These are phyloP conservation scores for Karstenula rhodostoma DNA, from an alignment of 2,329 filamentous ascomycete genomes.

Conservation along the genomic window DNA sequence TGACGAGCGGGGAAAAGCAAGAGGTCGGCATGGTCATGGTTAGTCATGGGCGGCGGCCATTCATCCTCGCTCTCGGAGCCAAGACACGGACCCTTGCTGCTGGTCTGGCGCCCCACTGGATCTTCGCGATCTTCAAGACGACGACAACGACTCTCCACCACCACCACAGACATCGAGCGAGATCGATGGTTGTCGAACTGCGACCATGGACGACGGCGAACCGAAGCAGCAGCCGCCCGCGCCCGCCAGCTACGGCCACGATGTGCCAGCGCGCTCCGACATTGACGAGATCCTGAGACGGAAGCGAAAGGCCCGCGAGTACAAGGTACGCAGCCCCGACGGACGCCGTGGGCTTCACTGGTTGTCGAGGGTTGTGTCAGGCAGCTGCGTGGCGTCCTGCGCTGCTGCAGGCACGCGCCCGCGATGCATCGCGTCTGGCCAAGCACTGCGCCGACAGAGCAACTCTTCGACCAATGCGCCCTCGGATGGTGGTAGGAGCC, in stretches of 20 bases:
- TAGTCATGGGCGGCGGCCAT: slow-evolving; percentile 3
- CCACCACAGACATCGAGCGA: slow-evolving; percentile 26
- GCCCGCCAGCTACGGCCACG: slow-evolving; percentile 29
- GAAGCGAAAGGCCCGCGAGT: slow-evolving; percentile 61
- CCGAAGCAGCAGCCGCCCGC: slow-evolving; percentile 36
- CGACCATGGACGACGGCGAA: slow-evolving; percentile 42
- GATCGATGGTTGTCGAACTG: slow-evolving; percentile 23
- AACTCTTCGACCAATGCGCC: background rate
- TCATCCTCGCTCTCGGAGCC: slow-evolving; percentile 4
- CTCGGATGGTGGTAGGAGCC: background rate
- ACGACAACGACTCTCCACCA: slow-evolving; percentile 18
- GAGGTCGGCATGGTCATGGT: background rate
- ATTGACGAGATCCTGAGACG: slow-evolving; percentile 60
- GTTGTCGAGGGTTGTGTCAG: background rate
- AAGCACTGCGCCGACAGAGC: slow-evolving; percentile 3
- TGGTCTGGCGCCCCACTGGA: slow-evolving; percentile 12
- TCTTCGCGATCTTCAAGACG: slow-evolving; percentile 12
- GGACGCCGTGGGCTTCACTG: background rate
- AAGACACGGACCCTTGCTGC: slow-evolving; percentile 2
- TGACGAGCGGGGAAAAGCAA: background rate
- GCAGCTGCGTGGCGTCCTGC: background rate
- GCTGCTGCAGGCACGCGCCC: background rate
- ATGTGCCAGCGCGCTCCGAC: slow-evolving; percentile 54
- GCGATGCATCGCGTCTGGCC: background rate
- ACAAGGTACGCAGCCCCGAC: slow-evolving; percentile 51